phyloP scores from a whole-genome alignment of 768 basidiomycete species.

The Polyporus arcularius region DNA sequence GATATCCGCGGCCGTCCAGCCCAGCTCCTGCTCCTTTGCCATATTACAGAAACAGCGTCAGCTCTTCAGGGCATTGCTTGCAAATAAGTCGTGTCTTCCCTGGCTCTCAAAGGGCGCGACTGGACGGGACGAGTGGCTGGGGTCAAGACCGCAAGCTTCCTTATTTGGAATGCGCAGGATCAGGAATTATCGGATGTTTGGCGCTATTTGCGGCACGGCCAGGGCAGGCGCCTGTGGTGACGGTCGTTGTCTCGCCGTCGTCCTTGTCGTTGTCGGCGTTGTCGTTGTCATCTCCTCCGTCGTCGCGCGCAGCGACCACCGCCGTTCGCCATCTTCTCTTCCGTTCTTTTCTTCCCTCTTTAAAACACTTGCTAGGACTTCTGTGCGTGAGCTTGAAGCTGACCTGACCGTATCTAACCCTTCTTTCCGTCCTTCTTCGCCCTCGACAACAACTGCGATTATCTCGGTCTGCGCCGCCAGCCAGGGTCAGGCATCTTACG shows the following conservation, averaged over 20 bases:
- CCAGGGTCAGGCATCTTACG: conserved; percentile 14
- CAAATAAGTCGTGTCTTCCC: no score
- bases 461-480: conserved; percentile 9
- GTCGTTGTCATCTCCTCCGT: conserved; percentile 24
- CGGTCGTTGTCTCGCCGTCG: conserved; percentile 5
- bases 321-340: conserved; percentile 9
- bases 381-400: conserved; percentile 22
- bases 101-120: no score
- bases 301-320: conserved; percentile 16
- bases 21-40: no score
- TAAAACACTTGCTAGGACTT: conserved; percentile 26
- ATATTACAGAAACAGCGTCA: no score
- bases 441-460: background rate
- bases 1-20: no score
- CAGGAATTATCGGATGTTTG: conserved; percentile 16
- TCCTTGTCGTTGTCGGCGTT: conserved; percentile 20
- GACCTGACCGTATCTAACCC: conserved; percentile 25
- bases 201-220: conserved; percentile 17
- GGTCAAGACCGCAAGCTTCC: no score
- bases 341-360: conserved; percentile 23
- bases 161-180: background rate
- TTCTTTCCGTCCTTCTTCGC: conserved; percentile 6
- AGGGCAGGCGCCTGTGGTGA: conserved; percentile 10
- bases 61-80: no score
- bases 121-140: no score